Evolutionary conservation across 106 monocot species (phyloP).

Genomic region (Phalaenopsis equestris): DNA sequence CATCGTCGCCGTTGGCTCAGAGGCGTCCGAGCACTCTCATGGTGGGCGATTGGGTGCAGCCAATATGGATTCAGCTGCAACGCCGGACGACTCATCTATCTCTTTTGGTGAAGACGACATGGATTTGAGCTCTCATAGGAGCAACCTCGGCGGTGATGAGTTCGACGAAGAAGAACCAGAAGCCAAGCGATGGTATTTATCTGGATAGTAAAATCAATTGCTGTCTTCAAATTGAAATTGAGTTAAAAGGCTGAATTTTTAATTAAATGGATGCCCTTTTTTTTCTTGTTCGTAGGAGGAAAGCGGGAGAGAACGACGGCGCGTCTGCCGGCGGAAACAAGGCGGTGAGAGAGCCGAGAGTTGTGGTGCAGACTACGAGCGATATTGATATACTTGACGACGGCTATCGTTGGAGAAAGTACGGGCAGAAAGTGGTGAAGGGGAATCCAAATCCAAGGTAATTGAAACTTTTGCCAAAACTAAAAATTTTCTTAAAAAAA

Average conservation of each 20-base stretch:
- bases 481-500: background rate
- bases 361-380: constrained; percentile 47
- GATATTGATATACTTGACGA: constrained; percentile 53
- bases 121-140: constrained; percentile 25
- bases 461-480: background rate
- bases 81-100: constrained; percentile 45
- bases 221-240: background rate
- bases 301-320: constrained; percentile 27
- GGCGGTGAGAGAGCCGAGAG: constrained; percentile 33
- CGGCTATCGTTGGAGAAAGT: constrained; percentile 50
- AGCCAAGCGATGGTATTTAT: constrained; percentile 48
- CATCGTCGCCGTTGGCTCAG: background rate
- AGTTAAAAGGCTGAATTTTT: background rate
- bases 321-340: constrained; percentile 20
- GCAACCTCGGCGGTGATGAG: constrained; percentile 9
- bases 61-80: constrained; percentile 12
- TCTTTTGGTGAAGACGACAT: constrained; percentile 41
- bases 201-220: background rate
- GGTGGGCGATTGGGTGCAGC: background rate
- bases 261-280: background rate
- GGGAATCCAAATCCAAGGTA: constrained; percentile 59
- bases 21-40: constrained; percentile 20
- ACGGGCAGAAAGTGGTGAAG: constrained; percentile 59
- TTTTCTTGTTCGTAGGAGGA: constrained; percentile 15
- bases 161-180: constrained; percentile 38